Evolutionary conservation across 1,139 yeast species (phyloP).

Genomic region (Hemisphaericaspora xylofermentans): DNA sequence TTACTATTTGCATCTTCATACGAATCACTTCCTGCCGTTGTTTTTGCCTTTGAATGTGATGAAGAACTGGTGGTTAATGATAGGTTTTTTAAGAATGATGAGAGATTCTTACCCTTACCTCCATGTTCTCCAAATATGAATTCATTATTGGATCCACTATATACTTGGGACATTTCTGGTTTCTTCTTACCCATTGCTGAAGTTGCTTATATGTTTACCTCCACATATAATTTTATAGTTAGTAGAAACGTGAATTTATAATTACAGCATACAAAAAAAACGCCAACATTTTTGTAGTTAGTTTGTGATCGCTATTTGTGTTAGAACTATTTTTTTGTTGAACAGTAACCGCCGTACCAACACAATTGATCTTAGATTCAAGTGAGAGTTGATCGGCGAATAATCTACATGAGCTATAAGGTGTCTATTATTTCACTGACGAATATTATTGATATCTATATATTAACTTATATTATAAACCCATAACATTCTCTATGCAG

Average conservation of each 20-base stretch:
- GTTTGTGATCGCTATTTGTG: too few species aligned
- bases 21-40: conserved; percentile 8
- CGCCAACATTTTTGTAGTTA: too few species aligned
- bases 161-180: conserved; percentile 62
- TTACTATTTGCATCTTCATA: conserved; percentile 35
- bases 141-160: conserved; percentile 49
- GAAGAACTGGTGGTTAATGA: conserved; percentile 27
- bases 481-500: conserved; percentile 8
- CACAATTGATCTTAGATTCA: too few species aligned
- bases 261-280: too few species aligned
- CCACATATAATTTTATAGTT: too few species aligned
- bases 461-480: neutral
- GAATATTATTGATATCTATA: neutral
- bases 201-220: neutral
- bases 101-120: conserved; percentile 62
- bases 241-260: too few species aligned
- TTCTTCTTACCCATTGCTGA: conserved; percentile 42
- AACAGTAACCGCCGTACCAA: too few species aligned
- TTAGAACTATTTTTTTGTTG: too few species aligned
- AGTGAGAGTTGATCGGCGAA: too few species aligned
- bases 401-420: too few species aligned
- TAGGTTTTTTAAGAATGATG: conserved; percentile 56
- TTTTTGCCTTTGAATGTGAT: neutral
- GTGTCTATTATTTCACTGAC: too few species aligned
- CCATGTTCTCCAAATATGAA: conserved; percentile 69